Percentiles rank a stretch among this genome's conserved stretches.
phyloP scores from a whole-genome alignment of 306 rosid genomes.

The Prosopis cineraria region DNA sequence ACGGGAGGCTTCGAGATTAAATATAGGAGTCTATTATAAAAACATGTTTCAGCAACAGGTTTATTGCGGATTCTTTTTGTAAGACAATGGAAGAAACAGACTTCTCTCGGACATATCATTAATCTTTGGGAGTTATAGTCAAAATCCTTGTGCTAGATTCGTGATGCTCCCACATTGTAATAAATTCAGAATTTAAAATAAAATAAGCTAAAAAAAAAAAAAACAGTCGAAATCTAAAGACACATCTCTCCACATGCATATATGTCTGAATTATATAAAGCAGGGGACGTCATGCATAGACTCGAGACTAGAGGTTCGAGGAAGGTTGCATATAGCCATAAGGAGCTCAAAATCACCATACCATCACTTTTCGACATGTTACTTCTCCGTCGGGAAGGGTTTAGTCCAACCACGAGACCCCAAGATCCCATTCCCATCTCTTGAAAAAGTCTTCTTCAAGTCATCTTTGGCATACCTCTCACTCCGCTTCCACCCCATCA shows the following conservation, averaged over 20 bases:
- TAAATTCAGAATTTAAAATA: too few species aligned
- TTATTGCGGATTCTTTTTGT: not conserved
- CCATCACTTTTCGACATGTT: slow-evolving; percentile 47
- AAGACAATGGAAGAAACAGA: not conserved
- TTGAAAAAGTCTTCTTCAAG: slow-evolving; percentile 57
- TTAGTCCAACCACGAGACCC: slow-evolving; percentile 49
- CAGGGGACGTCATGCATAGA: not conserved
- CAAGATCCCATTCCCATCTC: not conserved
- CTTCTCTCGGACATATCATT: not conserved
- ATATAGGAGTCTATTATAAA: too few species aligned
- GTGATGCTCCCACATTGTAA: not conserved
- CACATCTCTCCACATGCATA: not conserved
- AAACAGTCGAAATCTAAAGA: not conserved
- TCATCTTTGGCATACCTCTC: slow-evolving; percentile 59
- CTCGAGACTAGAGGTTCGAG: slow-evolving; percentile 12
- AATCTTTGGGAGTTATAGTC: not conserved
- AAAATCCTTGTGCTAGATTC: not conserved
- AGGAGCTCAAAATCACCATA: slow-evolving; percentile 23
- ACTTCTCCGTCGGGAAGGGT: slow-evolving; percentile 38
- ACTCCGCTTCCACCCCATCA: not conserved
- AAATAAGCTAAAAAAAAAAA: not conserved
- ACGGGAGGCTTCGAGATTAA: too few species aligned
- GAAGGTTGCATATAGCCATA: not conserved
- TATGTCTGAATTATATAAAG: too few species aligned
- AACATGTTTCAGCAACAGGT: not conserved